Conservation (phyloP, 2,329 filamentous ascomycete species). For the Clonostachys rhizophaga region DNA sequence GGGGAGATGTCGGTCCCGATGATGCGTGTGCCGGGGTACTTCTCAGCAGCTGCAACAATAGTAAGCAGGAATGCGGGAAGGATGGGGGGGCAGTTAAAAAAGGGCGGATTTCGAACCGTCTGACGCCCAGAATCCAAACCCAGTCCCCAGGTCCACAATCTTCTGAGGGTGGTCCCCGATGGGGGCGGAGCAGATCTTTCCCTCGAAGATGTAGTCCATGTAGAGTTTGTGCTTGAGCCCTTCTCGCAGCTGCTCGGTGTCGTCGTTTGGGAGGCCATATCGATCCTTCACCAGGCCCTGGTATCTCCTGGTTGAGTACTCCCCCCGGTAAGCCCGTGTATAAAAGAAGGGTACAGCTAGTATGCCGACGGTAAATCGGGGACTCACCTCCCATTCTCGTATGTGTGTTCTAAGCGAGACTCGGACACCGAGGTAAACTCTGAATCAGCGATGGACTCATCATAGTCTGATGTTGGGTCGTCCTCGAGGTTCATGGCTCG, state of each 20-base stretch:
- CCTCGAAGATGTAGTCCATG: conserved; percentile 40
- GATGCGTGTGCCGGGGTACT: conserved; percentile 17
- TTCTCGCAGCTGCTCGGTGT: conserved; percentile 42
- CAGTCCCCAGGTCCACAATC: conserved; percentile 41
- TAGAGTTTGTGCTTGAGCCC: conserved; percentile 40
- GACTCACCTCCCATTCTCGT: conserved; percentile 28
- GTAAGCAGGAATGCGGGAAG: neutral
- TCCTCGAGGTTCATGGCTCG: conserved; percentile 12
- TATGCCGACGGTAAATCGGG: neutral
- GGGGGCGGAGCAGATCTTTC: conserved; percentile 34
- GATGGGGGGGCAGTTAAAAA: neutral
- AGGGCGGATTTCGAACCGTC: conserved; percentile 26
- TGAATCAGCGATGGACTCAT: conserved; percentile 25
- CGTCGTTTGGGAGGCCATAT: conserved; percentile 49
- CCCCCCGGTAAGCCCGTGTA: too few relatives aligned
- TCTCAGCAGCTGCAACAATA: conserved; percentile 13
- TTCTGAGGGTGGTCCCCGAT: conserved; percentile 30
- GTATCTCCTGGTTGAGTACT: conserved; percentile 30
- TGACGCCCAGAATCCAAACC: conserved; percentile 51
- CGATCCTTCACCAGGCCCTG: conserved; percentile 39
- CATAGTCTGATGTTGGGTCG: conserved; percentile 32
- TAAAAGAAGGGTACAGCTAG: neutral
- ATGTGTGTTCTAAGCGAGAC: conserved; percentile 20
- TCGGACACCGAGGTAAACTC: conserved; percentile 34
- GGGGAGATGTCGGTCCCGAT: conserved; percentile 26